Percentiles rank a stretch among this genome's conserved stretches.
Evolutionary conservation across 2,329 filamentous ascomycete genomes (phyloP).

Genomic region (Fusarium graminum): DNA sequence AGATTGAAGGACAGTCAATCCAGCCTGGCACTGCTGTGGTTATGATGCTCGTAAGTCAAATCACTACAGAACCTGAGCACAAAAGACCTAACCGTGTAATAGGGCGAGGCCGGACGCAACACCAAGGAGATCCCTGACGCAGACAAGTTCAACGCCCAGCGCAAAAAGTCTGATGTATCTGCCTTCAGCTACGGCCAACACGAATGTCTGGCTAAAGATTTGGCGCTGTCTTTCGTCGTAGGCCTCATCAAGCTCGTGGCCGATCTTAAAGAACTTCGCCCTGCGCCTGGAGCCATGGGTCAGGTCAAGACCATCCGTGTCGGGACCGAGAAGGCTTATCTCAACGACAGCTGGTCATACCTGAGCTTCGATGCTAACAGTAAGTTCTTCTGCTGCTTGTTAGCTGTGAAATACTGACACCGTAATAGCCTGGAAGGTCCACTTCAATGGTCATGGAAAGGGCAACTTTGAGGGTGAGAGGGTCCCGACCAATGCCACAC

Average conservation of each 20-base stretch:
- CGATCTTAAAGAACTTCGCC: conserved; percentile 59
- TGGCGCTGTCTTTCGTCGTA: conserved; percentile 57
- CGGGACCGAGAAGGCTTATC: conserved; percentile 57
- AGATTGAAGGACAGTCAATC: conserved; percentile 56
- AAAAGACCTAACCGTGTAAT: conserved; percentile 23
- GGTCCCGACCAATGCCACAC: conserved; percentile 39
- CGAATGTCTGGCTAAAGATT: conserved; percentile 59
- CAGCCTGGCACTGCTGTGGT: conserved; percentile 58
- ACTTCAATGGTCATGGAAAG: conserved; percentile 57
- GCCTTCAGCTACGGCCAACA: conserved; percentile 63
- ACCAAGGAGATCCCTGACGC: conserved; percentile 54
- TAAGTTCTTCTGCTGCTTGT: conserved; percentile 49
- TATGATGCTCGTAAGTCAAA: conserved; percentile 56
- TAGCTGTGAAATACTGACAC: conserved; percentile 33
- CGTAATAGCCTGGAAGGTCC: conserved; percentile 51
- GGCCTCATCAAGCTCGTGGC: conserved; percentile 60
- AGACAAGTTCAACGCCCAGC: conserved; percentile 58
- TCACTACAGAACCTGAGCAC: accelerated
- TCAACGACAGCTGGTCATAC: conserved; percentile 64
- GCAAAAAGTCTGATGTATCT: conserved; percentile 56
- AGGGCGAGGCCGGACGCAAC: conserved; percentile 58
- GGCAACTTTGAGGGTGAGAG: conserved; percentile 53
- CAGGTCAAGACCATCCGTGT: conserved; percentile 59
- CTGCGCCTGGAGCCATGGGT: conserved; percentile 61
- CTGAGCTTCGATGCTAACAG: conserved; percentile 60